phyloP scores from a whole-genome alignment of 345 rosid species.

The Kernera saxatilis region DNA sequence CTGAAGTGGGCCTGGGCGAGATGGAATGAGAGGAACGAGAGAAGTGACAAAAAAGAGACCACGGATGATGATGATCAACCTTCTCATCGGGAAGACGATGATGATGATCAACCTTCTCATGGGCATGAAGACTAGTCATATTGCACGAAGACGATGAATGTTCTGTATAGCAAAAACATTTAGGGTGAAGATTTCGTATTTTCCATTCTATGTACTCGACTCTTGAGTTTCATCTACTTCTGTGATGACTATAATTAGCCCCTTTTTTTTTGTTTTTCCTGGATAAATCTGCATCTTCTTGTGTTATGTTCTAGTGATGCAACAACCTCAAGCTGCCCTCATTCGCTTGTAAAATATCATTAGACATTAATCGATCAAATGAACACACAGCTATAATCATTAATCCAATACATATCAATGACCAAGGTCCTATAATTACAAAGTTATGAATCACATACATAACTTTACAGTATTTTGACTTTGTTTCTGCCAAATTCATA shows the following conservation, averaged over 20 bases:
- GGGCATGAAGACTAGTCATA: conserved; percentile 21
- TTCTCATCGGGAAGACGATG: conserved; percentile 1
- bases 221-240: conserved; percentile 13
- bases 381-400: not conserved
- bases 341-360: not conserved
- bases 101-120: conserved; percentile 11
- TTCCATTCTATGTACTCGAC: conserved; percentile 5
- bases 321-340: not conserved
- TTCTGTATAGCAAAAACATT: conserved; percentile 28
- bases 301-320: not conserved
- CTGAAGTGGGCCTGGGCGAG: conserved; percentile 83
- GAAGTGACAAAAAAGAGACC: conserved; percentile 38
- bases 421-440: not conserved
- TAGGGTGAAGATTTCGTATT: conserved; percentile 12
- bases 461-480: conserved; percentile 6
- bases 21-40: conserved; percentile 76
- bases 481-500: conserved; percentile 7
- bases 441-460: not conserved
- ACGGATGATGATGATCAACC: conserved; percentile 28
- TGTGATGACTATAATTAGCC: not conserved
- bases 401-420: not conserved
- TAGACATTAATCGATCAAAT: not conserved
- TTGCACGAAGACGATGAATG: not conserved
- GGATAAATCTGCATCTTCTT: not conserved
- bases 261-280: not conserved